phyloP scores from a whole-genome alignment of 306 rosid genomes.

The Malus orientalis region DNA sequence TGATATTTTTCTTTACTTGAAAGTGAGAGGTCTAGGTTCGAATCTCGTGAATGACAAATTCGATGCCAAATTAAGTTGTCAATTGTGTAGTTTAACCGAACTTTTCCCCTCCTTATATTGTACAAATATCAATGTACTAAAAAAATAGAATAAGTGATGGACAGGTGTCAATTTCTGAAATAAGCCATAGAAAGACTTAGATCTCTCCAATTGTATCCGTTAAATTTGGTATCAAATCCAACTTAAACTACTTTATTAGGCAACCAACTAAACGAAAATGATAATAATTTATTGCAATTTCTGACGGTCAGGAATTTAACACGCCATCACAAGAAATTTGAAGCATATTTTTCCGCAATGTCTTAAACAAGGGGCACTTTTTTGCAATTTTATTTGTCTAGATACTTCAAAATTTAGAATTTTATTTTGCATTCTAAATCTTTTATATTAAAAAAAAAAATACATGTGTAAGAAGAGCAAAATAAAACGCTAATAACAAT shows the following conservation, averaged over 20 bases:
- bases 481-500: too few species aligned
- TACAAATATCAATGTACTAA: too few species aligned
- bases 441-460: too few species aligned
- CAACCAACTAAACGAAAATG: not conserved
- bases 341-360: not conserved
- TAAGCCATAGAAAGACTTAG: too few species aligned
- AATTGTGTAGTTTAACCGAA: fast-evolving
- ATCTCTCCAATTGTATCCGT: not conserved
- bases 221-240: not conserved
- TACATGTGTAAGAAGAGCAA: fast-evolving
- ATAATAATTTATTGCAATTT: not conserved
- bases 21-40: too few species aligned
- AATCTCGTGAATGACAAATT: fast-evolving
- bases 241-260: not conserved
- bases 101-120: fast-evolving
- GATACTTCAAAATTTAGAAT: not conserved
- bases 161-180: too few species aligned
- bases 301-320: not conserved
- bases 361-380: not conserved
- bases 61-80: fast-evolving
- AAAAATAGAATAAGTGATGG: too few species aligned
- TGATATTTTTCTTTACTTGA: fast-evolving
- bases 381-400: not conserved
- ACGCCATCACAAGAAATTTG: not conserved
- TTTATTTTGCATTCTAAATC: too few species aligned